Evolutionary conservation across 352 stramenopile genomes (phyloP), one percentile per base, ranked within the genome.

Genomic region (Phytophthora hibernalis): DNA sequence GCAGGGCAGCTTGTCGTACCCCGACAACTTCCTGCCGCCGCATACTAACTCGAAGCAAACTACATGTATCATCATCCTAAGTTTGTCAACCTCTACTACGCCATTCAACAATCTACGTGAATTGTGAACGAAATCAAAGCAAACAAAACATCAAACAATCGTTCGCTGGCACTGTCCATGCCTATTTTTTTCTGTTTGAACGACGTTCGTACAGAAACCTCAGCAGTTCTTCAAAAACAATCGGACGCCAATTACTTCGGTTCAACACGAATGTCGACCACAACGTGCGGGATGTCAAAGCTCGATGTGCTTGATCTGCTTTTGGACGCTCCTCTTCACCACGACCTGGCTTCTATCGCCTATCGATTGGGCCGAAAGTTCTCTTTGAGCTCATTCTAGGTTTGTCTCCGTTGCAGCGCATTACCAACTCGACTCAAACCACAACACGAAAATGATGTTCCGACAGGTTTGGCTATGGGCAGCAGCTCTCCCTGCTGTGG

Each of bases 1-100:
- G 79, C 75, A 0, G 55, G 63, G 0, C 57, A 79, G 16, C 61
- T 83, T 5, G 42, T 82, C 16, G 59, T 53, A 33, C 73, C 65
- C 16, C 48, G 43, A 30, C 53, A 60, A 26, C 18, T 47, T 47
- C 7, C 40, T 47, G 40, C 40, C 16, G 40, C 40, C 16, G 37
- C 37, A 8, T 43, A 43, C 37, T 20, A 43, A 42, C 35, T n/a
- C n/a, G n/a, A n/a, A n/a, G n/a, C n/a, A n/a, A n/a, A n/a, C n/a
- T n/a, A n/a, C n/a, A n/a, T n/a, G n/a, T n/a, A n/a, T n/a, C n/a
- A n/a, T n/a, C n/a, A n/a, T n/a, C n/a, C n/a, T n/a, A n/a, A n/a
- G n/a, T n/a, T n/a, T n/a, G n/a, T n/a, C n/a, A n/a, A n/a, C n/a
- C n/a, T n/a, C n/a, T n/a, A 18, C 12, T 42, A 3, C 24, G 3